phyloP scores from a whole-genome alignment of 257 asterid genomes.

The Mitragyna speciosa region DNA sequence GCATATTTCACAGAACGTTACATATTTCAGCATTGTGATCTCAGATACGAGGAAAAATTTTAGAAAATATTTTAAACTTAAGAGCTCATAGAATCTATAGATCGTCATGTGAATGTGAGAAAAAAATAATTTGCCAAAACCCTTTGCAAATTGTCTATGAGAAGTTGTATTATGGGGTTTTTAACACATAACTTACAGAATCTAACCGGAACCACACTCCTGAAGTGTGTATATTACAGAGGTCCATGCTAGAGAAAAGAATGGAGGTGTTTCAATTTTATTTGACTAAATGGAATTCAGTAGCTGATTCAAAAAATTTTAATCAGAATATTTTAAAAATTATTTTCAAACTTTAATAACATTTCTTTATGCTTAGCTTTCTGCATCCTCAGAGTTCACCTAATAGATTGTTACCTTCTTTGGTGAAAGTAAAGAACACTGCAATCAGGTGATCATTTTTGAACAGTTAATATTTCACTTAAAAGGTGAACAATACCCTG shows the following conservation, averaged over 20 bases:
- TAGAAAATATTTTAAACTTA: not conserved
- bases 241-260: not conserved
- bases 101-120: not conserved
- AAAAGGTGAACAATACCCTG: not conserved
- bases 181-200: not conserved
- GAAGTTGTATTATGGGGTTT: not conserved
- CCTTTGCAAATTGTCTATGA: not conserved
- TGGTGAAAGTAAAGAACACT: not conserved
- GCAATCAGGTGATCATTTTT: not conserved
- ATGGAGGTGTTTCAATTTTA: not conserved
- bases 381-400: not conserved
- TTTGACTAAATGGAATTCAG: not conserved
- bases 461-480: not conserved
- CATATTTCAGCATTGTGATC: not conserved
- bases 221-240: no score
- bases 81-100: not conserved
- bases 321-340: not conserved
- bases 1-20: not conserved
- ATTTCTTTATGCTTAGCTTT: not conserved
- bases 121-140: not conserved
- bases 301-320: not conserved
- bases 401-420: no score
- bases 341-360: not conserved
- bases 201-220: not conserved
- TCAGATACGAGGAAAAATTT: no score